These are phyloP conservation scores for Brassica rapa DNA, from an alignment of 345 rosid species.

Conservation along the genomic window DNA sequence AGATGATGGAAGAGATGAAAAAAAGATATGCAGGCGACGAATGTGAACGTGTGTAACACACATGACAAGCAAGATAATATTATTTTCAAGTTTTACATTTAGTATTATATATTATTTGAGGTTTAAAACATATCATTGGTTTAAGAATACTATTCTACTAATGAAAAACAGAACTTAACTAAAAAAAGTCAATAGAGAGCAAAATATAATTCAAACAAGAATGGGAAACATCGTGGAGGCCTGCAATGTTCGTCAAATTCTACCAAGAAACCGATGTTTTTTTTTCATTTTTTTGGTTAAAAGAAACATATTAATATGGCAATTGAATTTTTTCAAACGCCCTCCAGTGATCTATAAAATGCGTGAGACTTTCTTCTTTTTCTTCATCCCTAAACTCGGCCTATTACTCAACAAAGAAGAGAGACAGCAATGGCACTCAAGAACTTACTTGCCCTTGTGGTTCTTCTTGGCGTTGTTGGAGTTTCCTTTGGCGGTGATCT, in stretches of 20 bases:
- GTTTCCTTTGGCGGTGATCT: slow-evolving; percentile 15
- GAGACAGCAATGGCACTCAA: slow-evolving; percentile 38
- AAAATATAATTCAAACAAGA: neutral
- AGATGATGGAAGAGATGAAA: neutral
- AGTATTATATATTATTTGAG: neutral
- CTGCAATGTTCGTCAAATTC: neutral
- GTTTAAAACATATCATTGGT: neutral
- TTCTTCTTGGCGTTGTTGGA: slow-evolving; percentile 39
- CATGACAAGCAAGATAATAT: neutral
- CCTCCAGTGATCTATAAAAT: slow-evolving; percentile 33
- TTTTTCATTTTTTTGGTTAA: neutral
- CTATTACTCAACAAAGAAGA: slow-evolving; percentile 10
- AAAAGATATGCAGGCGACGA: neutral
- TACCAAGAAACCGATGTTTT: neutral
- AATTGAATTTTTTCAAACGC: slow-evolving; percentile 30
- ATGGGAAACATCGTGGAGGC: slow-evolving; percentile 11
- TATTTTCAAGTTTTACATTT: neutral
- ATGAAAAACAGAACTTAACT: neutral
- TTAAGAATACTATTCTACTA: neutral
- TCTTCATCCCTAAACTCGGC: neutral
- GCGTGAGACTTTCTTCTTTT: neutral
- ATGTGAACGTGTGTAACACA: neutral
- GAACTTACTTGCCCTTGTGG: slow-evolving; percentile 41
- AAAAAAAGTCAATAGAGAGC: neutral
- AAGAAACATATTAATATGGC: neutral